A percentile compares a stretch with the other conserved stretches of the same genome.
phyloP scores from a whole-genome alignment of 1,284 basidiomycete species.

The Ganoderma lingzhi region DNA sequence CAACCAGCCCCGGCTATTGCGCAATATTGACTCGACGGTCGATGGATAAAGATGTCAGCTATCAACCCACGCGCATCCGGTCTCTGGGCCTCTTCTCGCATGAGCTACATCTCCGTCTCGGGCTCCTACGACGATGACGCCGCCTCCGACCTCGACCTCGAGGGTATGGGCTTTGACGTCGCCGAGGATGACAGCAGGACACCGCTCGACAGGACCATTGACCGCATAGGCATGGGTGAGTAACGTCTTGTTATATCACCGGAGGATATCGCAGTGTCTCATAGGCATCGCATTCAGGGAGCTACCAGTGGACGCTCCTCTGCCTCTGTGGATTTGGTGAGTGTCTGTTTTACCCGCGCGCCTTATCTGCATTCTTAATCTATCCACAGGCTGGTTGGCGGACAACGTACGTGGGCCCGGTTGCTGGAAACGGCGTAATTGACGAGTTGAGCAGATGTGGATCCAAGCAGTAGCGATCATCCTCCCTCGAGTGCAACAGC shows the following conservation, averaged over 20 bases:
- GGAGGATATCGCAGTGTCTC: background rate
- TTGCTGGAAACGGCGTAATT: slow-evolving; percentile 31
- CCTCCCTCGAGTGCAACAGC: slow-evolving; percentile 90
- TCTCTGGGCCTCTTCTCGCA: slow-evolving; percentile 49
- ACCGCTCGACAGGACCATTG: slow-evolving; percentile 86
- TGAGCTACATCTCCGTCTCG: slow-evolving; percentile 36
- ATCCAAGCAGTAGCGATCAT: slow-evolving; percentile 90
- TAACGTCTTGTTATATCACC: background rate
- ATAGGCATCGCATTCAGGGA: slow-evolving; percentile 48
- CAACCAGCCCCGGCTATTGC: slow-evolving; percentile 9
- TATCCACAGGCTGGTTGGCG: slow-evolving; percentile 76
- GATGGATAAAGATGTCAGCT: slow-evolving; percentile 35
- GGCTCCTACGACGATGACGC: slow-evolving; percentile 30
- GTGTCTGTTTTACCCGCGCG: slow-evolving; percentile 38
- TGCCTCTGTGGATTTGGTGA: slow-evolving; percentile 87
- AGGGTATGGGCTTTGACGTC: slow-evolving; percentile 37
- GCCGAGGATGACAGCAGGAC: slow-evolving; percentile 62
- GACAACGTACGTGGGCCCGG: slow-evolving; percentile 71
- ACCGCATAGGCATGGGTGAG: slow-evolving; percentile 88
- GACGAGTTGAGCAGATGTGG: slow-evolving; percentile 77
- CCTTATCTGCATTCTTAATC: background rate
- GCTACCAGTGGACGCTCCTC: slow-evolving; percentile 83
- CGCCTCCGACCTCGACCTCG: slow-evolving; percentile 31
- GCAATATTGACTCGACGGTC: slow-evolving; percentile 28
- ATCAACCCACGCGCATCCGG: slow-evolving; percentile 56